A percentile compares a stretch with the other conserved stretches of the same genome.
Evolutionary conservation across 1,284 basidiomycete species (phyloP).

Genomic region (Inonotus hispidus): DNA sequence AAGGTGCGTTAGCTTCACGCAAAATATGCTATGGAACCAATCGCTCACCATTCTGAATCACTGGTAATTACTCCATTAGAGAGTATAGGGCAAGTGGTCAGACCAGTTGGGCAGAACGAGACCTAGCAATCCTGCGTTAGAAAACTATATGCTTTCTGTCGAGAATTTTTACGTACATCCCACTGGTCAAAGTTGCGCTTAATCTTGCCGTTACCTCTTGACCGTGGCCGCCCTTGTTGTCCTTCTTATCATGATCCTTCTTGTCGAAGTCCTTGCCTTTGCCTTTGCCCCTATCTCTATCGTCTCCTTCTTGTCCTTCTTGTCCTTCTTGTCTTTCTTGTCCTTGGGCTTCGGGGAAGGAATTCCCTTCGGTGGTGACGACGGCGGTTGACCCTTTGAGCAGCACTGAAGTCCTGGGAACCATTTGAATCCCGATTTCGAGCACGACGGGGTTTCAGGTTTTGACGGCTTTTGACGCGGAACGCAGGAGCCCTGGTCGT

Average conservation of each 20-base stretch:
- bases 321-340: too few relatives aligned
- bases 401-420: constrained; percentile 14
- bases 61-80: constrained; percentile 5
- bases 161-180: neutral
- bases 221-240: neutral
- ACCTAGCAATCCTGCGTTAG: too few relatives aligned
- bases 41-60: constrained; percentile 15
- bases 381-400: neutral
- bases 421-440: constrained; percentile 10
- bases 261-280: neutral
- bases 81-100: constrained; percentile 12
- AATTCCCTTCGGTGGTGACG: neutral
- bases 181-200: constrained; percentile 16
- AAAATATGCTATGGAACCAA: neutral
- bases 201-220: too few relatives aligned
- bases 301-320: too few relatives aligned
- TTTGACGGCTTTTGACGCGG: constrained; percentile 9
- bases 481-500: constrained; percentile 18
- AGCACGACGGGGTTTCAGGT: constrained; percentile 12
- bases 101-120: constrained; percentile 14
- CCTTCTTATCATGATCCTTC: neutral
- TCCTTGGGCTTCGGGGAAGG: constrained; percentile 12
- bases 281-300: neutral
- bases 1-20: neutral
- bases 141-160: too few relatives aligned